Percentiles rank a stretch among this genome's conserved stretches.
These are phyloP conservation scores for Wickerhamomyces tratensis DNA, from an alignment of 805 yeast genomes.

Conservation along the genomic window DNA sequence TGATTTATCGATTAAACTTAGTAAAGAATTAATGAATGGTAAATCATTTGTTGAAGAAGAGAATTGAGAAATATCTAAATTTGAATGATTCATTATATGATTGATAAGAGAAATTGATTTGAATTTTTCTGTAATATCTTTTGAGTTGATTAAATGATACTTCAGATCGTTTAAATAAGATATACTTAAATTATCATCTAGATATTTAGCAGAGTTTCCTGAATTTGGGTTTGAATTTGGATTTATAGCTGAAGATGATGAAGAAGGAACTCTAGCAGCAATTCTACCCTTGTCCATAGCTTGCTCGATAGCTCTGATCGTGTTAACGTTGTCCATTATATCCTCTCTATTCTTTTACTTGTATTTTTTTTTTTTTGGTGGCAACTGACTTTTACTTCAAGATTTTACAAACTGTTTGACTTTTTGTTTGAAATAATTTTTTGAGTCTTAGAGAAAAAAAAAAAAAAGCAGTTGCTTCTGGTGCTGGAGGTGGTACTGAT, in stretches of 20 bases:
- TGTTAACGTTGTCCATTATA: not conserved
- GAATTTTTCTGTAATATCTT: slow-evolving; percentile 39
- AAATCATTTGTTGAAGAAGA: slow-evolving; percentile 10
- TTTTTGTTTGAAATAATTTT: no score
- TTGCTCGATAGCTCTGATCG: slow-evolving; percentile 8
- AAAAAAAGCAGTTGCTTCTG: no score
- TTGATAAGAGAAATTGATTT: slow-evolving; percentile 36
- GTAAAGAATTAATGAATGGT: slow-evolving; percentile 6
- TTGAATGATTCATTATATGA: slow-evolving; percentile 27
- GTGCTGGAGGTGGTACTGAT: no score
- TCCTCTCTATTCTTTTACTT: no score
- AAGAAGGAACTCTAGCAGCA: not conserved
- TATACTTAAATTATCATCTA: slow-evolving; percentile 10
- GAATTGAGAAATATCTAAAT: not conserved
- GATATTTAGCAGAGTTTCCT: no score
- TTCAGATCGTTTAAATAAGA: slow-evolving; percentile 23
- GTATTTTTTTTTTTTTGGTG: no score
- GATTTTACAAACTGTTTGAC: no score
- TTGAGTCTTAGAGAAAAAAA: no score
- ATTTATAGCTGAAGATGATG: no score
- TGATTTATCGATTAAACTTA: slow-evolving; percentile 1
- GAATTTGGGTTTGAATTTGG: no score
- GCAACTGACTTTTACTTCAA: no score
- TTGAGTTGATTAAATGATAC: slow-evolving; percentile 29
- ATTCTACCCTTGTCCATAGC: slow-evolving; percentile 9